A percentile compares a stretch with the other conserved stretches of the same genome.
Evolutionary conservation across 2,329 filamentous ascomycete genomes (phyloP).

Genomic region (Neonectria faginata): DNA sequence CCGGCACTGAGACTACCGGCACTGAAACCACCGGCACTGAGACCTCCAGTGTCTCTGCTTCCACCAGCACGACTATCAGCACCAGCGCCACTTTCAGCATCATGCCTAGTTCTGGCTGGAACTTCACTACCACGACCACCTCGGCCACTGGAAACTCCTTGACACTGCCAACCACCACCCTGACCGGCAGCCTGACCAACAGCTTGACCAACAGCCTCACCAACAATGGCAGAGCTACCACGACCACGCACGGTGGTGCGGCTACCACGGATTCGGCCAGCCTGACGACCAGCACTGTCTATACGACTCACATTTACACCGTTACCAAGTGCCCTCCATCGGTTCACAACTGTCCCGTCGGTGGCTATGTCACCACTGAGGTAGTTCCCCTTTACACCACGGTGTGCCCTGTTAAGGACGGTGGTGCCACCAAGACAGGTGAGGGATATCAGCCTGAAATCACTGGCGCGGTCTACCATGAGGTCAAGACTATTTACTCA

Average conservation of each 20-base stretch:
- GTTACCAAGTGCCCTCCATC: constrained; percentile 65
- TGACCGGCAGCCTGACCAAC: constrained; percentile 34
- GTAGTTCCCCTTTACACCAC: constrained; percentile 59
- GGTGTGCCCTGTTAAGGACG: constrained; percentile 53
- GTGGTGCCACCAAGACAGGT: constrained; percentile 28
- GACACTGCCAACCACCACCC: constrained; percentile 9
- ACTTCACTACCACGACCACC: constrained; percentile 26
- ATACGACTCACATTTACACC: constrained; percentile 60
- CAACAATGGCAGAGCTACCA: neutral
- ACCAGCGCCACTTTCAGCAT: neutral
- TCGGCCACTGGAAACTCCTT: constrained; percentile 12
- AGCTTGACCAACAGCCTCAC: neutral
- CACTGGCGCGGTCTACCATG: constrained; percentile 32
- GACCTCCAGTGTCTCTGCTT: constrained; percentile 3
- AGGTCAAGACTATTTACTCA: constrained; percentile 60
- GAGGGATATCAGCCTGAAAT: constrained; percentile 24
- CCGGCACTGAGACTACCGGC: constrained; percentile 5
- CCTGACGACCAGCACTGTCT: constrained; percentile 52
- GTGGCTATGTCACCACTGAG: constrained; percentile 53
- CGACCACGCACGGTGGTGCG: neutral
- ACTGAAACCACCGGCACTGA: constrained; percentile 19
- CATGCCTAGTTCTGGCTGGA: neutral
- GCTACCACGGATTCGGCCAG: constrained; percentile 21
- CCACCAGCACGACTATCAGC: neutral
- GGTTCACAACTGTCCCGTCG: constrained; percentile 53